Conservation (phyloP, 1,284 basidiomycete species). For the Sphagnurus paluster region DNA sequence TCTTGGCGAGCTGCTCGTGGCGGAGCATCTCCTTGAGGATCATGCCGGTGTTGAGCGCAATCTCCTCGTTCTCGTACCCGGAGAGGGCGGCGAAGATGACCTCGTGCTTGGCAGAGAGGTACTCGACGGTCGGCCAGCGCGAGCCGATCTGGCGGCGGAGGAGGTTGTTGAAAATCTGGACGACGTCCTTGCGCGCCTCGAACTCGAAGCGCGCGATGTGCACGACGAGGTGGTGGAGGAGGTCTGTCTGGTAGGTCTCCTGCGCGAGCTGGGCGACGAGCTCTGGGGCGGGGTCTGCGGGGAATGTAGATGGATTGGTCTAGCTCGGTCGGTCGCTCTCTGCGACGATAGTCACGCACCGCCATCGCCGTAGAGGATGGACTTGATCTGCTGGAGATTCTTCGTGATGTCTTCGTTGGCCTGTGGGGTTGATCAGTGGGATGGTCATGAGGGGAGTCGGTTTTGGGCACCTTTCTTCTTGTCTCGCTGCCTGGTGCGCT, state of each 20-base stretch:
- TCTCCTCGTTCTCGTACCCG: slow-evolving; percentile 92
- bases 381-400: slow-evolving; percentile 87
- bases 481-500: slow-evolving; percentile 74
- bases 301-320: slow-evolving; percentile 48
- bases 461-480: slow-evolving; percentile 68
- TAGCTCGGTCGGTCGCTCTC: not conserved
- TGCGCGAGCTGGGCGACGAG: slow-evolving; percentile 91
- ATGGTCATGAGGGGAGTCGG: not conserved
- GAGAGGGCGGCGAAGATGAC: slow-evolving; percentile 88
- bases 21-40: slow-evolving; percentile 96
- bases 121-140: slow-evolving; percentile 94
- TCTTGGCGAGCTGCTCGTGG: slow-evolving; percentile 90
- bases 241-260: slow-evolving; percentile 91
- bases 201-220: slow-evolving; percentile 92
- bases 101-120: slow-evolving; percentile 82
- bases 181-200: slow-evolving; percentile 95
- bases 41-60: slow-evolving; percentile 98
- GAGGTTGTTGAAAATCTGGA: slow-evolving; percentile 97
- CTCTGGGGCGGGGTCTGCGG: slow-evolving; percentile 81
- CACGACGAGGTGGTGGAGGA: slow-evolving; percentile 80
- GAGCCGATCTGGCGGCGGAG: slow-evolving; percentile 92
- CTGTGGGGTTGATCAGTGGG: slow-evolving; percentile 39
- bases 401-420: slow-evolving; percentile 88
- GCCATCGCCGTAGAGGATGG: slow-evolving; percentile 84
- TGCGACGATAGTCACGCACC: slow-evolving; percentile 45